Evolutionary conservation across 768 basidiomycete species (phyloP).

Genomic region (Termitomyces eurrhizus): DNA sequence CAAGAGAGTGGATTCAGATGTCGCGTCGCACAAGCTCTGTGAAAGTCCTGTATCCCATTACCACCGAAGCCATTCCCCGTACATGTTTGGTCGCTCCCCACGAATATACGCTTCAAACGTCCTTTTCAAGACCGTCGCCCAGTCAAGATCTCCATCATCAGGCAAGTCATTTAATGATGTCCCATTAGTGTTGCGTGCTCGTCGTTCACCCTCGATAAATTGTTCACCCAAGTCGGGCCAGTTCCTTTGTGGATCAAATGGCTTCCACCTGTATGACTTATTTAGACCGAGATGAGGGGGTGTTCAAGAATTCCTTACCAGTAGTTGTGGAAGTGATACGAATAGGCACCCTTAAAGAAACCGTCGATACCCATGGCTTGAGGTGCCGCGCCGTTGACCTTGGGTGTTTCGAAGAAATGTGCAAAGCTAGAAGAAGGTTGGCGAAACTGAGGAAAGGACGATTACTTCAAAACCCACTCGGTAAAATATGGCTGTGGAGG

Average conservation of each 20-base stretch:
- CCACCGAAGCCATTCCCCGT: constrained; percentile 78
- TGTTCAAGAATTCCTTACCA: constrained; percentile 47
- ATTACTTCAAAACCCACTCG: constrained; percentile 44
- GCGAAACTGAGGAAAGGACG: not conserved
- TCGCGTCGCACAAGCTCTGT: too few species aligned
- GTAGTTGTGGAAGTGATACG: constrained; percentile 95
- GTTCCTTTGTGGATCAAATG: constrained; percentile 90
- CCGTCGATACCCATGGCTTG: constrained; percentile 89
- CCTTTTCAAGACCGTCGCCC: constrained; percentile 93
- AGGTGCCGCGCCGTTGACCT: constrained; percentile 71
- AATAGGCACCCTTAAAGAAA: constrained; percentile 94
- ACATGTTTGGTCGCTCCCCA: constrained; percentile 92
- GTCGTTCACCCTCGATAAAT: constrained; percentile 73
- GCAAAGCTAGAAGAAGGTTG: constrained; percentile 54
- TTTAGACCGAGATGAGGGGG: not conserved
- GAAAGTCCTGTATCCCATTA: constrained; percentile 14
- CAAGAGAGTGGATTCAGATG: too few species aligned
- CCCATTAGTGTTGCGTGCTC: constrained; percentile 45
- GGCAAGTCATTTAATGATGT: constrained; percentile 37
- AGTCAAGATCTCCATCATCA: constrained; percentile 81
- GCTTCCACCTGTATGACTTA: constrained; percentile 73
- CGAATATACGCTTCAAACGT: constrained; percentile 93
- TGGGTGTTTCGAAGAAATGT: constrained; percentile 85
- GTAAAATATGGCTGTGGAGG: constrained; percentile 95
- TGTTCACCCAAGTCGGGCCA: constrained; percentile 89